phyloP scores from a whole-genome alignment of 805 yeast genomes.

The Helenozyma baotianmanensis region DNA sequence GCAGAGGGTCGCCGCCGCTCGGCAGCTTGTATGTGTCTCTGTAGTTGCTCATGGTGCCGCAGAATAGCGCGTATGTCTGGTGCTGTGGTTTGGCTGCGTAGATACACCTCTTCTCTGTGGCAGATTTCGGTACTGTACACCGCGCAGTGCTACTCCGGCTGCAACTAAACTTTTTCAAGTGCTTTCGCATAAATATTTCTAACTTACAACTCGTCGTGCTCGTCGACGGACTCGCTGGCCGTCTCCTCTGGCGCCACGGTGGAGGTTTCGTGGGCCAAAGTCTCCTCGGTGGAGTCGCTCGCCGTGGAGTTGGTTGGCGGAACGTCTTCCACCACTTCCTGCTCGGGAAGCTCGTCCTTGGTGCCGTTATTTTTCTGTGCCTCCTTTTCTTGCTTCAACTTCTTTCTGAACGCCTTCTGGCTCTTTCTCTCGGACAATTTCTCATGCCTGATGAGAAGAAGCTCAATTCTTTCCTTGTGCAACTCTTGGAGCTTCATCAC shows the following conservation, averaged over 20 bases:
- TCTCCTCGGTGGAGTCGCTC: conserved; percentile 20
- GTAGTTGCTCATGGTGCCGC: background rate
- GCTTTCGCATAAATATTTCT: too few species aligned
- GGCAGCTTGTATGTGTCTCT: background rate
- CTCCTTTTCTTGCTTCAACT: conserved; percentile 23
- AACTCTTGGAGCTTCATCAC: conserved; percentile 23
- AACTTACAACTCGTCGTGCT: too few species aligned
- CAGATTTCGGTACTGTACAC: too few species aligned
- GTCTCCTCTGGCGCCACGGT: conserved; percentile 2
- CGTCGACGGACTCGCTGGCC: too few species aligned
- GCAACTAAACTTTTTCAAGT: too few species aligned
- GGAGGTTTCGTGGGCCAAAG: conserved; percentile 1
- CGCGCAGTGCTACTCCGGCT: too few species aligned
- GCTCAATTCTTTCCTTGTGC: conserved; percentile 26
- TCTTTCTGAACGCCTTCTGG: conserved; percentile 30
- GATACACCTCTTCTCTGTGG: too few species aligned
- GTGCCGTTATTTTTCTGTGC: conserved; percentile 9
- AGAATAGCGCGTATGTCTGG: too few species aligned
- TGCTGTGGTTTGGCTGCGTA: too few species aligned
- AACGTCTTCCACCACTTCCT: conserved; percentile 12
- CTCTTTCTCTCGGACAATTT: conserved; percentile 27
- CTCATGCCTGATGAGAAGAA: conserved; percentile 25
- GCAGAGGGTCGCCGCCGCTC: background rate
- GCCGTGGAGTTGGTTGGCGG: conserved; percentile 8
- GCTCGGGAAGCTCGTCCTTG: conserved; percentile 7